Evolutionary conservation across 2,329 filamentous ascomycete genomes (phyloP).

Genomic region (Dendrostoma leiphaemia): DNA sequence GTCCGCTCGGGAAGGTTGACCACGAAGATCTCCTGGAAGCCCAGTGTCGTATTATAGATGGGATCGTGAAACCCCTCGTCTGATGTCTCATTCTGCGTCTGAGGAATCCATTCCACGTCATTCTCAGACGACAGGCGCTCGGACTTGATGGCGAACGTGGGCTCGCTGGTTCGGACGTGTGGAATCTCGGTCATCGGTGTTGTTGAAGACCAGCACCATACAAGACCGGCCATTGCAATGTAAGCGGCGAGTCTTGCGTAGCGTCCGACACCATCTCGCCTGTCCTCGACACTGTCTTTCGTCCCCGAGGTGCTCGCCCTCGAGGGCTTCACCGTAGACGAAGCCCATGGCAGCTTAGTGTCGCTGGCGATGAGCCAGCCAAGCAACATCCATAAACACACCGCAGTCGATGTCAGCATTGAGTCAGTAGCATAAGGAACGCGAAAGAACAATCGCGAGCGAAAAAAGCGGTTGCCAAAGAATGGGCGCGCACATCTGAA

Average conservation of each 20-base stretch:
- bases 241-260: conserved; percentile 5
- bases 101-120: not conserved
- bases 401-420: conserved; percentile 4
- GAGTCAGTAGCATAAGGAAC: too few species aligned
- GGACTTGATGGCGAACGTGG: not conserved
- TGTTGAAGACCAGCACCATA: conserved; percentile 2
- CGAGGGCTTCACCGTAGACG: not conserved
- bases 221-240: not conserved
- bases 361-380: conserved; percentile 7
- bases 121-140: not conserved
- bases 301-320: not conserved
- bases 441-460: too few species aligned
- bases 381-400: conserved; percentile 7
- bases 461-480: too few species aligned
- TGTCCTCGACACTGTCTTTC: not conserved
- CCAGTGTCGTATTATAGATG: conserved; percentile 19
- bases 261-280: not conserved
- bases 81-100: not conserved
- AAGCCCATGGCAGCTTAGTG: not conserved
- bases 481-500: too few species aligned
- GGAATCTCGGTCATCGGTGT: not conserved
- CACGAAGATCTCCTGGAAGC: conserved; percentile 43
- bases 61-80: not conserved
- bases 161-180: not conserved
- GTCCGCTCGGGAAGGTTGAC: conserved; percentile 44